These are phyloP conservation scores for Kodamaea derodonti DNA, from an alignment of 1,139 yeast species.

Conservation along the genomic window DNA sequence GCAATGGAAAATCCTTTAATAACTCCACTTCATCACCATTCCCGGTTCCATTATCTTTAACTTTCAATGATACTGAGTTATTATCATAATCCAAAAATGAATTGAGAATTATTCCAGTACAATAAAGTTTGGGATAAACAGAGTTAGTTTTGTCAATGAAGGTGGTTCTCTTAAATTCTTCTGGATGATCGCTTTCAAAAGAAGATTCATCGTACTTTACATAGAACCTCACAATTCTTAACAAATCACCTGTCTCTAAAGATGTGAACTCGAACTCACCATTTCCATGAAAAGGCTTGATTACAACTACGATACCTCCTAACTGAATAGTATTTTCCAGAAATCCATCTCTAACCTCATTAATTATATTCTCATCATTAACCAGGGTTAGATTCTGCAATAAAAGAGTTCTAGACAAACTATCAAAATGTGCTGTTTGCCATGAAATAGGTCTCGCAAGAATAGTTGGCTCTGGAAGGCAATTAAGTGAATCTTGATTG, in stretches of 20 bases:
- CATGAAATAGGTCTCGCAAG: conserved; percentile 14
- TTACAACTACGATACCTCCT: conserved; percentile 38
- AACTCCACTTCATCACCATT: conserved; percentile 13
- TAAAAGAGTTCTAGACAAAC: conserved; percentile 26
- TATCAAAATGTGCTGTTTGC: conserved; percentile 19
- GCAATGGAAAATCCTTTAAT: conserved; percentile 31
- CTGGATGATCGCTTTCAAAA: neutral
- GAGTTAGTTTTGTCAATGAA: conserved; percentile 10
- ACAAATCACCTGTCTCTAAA: conserved; percentile 33
- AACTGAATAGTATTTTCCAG: conserved; percentile 24
- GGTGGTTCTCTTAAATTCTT: neutral
- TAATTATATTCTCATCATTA: conserved; percentile 14
- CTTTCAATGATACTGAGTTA: conserved; percentile 16
- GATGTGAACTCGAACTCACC: conserved; percentile 20
- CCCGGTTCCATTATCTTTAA: conserved; percentile 13
- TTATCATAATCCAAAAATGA: conserved; percentile 23
- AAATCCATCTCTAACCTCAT: conserved; percentile 28
- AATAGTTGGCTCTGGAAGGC: conserved; percentile 9
- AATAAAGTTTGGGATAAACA: conserved; percentile 19
- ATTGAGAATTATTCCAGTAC: conserved; percentile 32
- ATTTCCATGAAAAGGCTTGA: conserved; percentile 26
- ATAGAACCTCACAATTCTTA: conserved; percentile 28
- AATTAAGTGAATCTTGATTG: neutral
- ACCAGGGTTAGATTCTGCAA: conserved; percentile 22
- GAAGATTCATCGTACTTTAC: neutral